These are phyloP conservation scores for Backusella parvicylindrica DNA, from an alignment of 192 early-diverging fungal species.

Conservation along the genomic window DNA sequence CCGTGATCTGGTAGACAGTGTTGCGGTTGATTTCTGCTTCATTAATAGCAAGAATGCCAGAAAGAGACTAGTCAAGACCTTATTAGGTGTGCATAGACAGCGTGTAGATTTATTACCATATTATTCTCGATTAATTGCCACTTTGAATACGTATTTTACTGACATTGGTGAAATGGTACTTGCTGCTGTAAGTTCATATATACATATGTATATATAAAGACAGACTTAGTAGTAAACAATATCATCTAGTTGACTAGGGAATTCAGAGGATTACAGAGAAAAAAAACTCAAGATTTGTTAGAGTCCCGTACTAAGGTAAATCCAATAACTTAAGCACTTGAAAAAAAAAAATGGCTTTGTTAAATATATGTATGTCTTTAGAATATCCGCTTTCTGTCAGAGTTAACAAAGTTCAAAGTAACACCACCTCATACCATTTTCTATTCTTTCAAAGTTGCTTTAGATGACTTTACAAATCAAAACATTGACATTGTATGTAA, in stretches of 20 bases:
- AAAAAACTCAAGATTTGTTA: constrained; percentile 65
- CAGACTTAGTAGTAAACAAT: constrained; percentile 21
- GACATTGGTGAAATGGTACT: constrained; percentile 78
- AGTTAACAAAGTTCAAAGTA: constrained; percentile 92
- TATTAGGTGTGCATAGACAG: constrained; percentile 77
- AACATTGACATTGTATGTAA: constrained; percentile 86
- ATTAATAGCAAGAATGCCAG: constrained; percentile 79
- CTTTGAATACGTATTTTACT: constrained; percentile 80
- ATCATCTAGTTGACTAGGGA: constrained; percentile 59
- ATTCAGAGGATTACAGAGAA: constrained; percentile 70
- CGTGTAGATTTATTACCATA: constrained; percentile 86
- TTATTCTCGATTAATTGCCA: constrained; percentile 87
- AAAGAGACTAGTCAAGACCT: constrained; percentile 69
- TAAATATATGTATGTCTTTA: background rate
- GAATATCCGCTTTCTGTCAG: constrained; percentile 84
- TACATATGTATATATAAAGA: background rate
- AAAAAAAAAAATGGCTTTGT: background rate
- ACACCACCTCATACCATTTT: constrained; percentile 78
- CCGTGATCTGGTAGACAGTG: constrained; percentile 81
- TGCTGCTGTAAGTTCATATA: constrained; percentile 45
- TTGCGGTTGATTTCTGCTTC: constrained; percentile 92
- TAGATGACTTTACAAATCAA: constrained; percentile 82
- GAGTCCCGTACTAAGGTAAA: constrained; percentile 74
- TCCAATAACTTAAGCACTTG: background rate
- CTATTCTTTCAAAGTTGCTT: constrained; percentile 76